Percentiles rank a stretch among this genome's conserved stretches.
Evolutionary conservation across 2,329 filamentous ascomycete genomes (phyloP).

Genomic region (Hymenoscyphus occultus): DNA sequence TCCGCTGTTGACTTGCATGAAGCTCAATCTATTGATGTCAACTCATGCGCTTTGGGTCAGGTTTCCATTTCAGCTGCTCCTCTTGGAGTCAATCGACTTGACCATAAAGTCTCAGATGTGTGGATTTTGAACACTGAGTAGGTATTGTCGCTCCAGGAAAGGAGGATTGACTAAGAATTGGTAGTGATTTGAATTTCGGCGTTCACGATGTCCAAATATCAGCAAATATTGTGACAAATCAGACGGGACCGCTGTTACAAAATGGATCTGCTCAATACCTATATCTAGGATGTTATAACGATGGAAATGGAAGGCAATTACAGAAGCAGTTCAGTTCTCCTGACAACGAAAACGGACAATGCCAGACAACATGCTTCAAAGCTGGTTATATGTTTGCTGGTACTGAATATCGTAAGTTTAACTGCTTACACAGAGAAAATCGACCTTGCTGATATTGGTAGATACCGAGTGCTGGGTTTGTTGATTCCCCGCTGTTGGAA

Average conservation of each 20-base stretch:
- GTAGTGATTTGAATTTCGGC: constrained; percentile 40
- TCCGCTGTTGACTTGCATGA: constrained; percentile 37
- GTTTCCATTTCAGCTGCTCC: constrained; percentile 36
- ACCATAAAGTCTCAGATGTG: constrained; percentile 32
- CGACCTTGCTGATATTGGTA: background rate
- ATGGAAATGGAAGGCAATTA: constrained; percentile 39
- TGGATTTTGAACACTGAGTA: constrained; percentile 44
- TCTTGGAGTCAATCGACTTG: constrained; percentile 34
- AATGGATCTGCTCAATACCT: constrained; percentile 35
- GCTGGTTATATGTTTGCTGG: constrained; percentile 38
- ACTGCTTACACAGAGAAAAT: background rate
- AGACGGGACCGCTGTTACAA: constrained; percentile 39
- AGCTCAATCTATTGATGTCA: constrained; percentile 36
- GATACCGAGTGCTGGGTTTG: constrained; percentile 25
- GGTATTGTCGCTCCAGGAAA: background rate
- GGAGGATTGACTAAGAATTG: background rate
- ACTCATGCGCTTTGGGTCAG: constrained; percentile 34
- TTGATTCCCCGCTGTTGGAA: background rate
- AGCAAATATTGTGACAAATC: constrained; percentile 36
- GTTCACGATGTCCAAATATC: constrained; percentile 38
- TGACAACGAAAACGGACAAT: constrained; percentile 39
- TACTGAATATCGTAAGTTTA: constrained; percentile 33
- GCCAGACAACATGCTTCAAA: constrained; percentile 33
- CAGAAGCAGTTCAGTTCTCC: constrained; percentile 32
- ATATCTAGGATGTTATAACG: constrained; percentile 42